phyloP scores from a whole-genome alignment of 306 rosid species.

The Lablab purpureus region DNA sequence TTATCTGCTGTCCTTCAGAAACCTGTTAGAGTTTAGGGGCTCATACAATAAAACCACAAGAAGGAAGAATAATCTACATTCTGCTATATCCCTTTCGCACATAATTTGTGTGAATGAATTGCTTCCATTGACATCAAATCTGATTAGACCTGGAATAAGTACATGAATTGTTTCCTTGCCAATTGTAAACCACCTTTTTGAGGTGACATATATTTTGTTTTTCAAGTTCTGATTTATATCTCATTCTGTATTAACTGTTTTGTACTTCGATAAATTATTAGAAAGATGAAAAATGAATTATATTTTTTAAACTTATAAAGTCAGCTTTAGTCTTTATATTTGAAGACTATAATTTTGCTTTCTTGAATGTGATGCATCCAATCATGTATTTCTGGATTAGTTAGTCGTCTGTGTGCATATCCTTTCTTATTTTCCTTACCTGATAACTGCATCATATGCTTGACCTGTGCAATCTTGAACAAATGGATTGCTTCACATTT shows the following conservation, averaged over 20 bases:
- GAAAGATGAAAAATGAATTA: conserved; percentile 45
- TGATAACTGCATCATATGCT: conserved; percentile 14
- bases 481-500: background rate
- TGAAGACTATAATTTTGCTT: conserved; percentile 17
- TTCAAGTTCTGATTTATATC: conserved; percentile 45
- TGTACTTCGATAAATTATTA: conserved; percentile 43
- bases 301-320: conserved; percentile 37
- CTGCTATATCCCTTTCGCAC: conserved; percentile 43
- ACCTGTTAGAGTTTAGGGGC: conserved; percentile 64
- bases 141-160: conserved; percentile 56
- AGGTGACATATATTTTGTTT: conserved; percentile 47
- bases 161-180: conserved; percentile 53
- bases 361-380: conserved; percentile 6
- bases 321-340: conserved; percentile 1
- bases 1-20: conserved; percentile 91
- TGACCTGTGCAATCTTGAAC: background rate
- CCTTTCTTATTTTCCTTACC: background rate
- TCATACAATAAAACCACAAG: conserved; percentile 43
- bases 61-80: conserved; percentile 52
- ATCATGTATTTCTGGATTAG: conserved; percentile 4
- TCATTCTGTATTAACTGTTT: conserved; percentile 42
- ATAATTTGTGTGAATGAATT: conserved; percentile 48
- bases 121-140: conserved; percentile 53
- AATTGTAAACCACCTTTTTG: conserved; percentile 54
- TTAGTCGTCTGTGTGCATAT: background rate